Evolutionary conservation across 2,329 filamentous ascomycete species (phyloP).

Genomic region (Colletotrichum tanaceti): DNA sequence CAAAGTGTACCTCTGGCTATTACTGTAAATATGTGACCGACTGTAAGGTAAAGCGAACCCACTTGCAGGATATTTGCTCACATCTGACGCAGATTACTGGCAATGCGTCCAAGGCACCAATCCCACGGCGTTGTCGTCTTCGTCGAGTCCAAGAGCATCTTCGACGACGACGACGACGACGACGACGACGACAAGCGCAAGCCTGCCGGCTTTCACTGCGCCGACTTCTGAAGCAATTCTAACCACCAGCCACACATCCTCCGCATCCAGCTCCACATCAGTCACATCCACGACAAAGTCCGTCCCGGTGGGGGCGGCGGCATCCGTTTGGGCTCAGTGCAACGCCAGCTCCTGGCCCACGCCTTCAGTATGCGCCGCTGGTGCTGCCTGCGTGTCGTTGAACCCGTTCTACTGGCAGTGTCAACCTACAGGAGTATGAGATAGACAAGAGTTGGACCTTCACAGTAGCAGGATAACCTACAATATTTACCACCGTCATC

Average conservation of each 20-base stretch:
- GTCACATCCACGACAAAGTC: not conserved
- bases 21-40: conserved; percentile 30
- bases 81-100: not conserved
- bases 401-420: conserved; percentile 17
- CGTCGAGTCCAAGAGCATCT: not conserved
- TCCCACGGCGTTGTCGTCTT: not conserved
- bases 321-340: conserved; percentile 11
- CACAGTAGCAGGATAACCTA: not conserved
- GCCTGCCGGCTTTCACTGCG: not conserved
- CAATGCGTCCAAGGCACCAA: not conserved
- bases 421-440: not conserved
- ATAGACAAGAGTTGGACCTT: not conserved
- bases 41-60: not conserved
- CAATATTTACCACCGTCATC: too few species aligned
- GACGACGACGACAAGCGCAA: not conserved
- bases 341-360: conserved; percentile 5
- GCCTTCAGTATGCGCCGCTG: conserved; percentile 6
- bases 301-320: not conserved
- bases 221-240: not conserved
- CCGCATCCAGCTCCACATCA: not conserved
- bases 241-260: not conserved
- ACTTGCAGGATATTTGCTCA: not conserved
- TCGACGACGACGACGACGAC: not conserved
- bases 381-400: conserved; percentile 10
- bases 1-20: conserved; percentile 17